Evolutionary conservation across 495 filamentous ascomycete species (phyloP).

Genomic region (Pseudevernia furfuracea): DNA sequence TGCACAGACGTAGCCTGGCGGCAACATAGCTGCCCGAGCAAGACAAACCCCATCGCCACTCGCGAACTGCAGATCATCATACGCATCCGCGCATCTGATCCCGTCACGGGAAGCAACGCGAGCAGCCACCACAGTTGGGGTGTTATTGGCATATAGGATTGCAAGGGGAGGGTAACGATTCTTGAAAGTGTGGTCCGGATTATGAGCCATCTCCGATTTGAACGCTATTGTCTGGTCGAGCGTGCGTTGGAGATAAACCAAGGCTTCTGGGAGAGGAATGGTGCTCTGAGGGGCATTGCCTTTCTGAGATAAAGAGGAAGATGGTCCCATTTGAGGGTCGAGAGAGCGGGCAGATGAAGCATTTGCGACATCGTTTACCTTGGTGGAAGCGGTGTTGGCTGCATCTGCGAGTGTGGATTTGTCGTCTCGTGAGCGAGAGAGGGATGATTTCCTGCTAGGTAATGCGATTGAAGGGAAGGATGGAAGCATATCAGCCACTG

Average conservation of each 20-base stretch:
- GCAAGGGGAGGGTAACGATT: constrained; percentile 77
- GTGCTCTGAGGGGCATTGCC: constrained; percentile 36
- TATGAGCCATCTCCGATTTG: constrained; percentile 61
- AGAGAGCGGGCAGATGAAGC: constrained; percentile 30
- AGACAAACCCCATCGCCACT: constrained; percentile 87
- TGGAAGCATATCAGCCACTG: constrained; percentile 33
- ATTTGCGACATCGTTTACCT: constrained; percentile 26
- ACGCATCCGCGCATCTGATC: constrained; percentile 70
- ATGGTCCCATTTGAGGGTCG: constrained; percentile 36
- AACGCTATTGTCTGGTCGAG: constrained; percentile 64
- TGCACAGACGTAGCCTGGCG: constrained; percentile 65
- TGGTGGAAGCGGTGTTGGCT: constrained; percentile 23
- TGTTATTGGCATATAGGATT: constrained; percentile 81
- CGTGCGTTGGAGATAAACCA: constrained; percentile 70
- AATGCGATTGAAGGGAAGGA: constrained; percentile 21
- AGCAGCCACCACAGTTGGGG: constrained; percentile 76
- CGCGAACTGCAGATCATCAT: constrained; percentile 81
- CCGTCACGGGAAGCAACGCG: constrained; percentile 57
- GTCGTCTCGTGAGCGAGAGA: constrained; percentile 4
- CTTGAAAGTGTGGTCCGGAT: constrained; percentile 45
- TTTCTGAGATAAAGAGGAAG: constrained; percentile 32
- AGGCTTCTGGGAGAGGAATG: constrained; percentile 46
- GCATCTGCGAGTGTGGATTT: constrained; percentile 18
- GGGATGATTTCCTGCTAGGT: constrained; percentile 7
- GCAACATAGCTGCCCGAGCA: constrained; percentile 78